Evolutionary conservation across 1,139 yeast species (phyloP).

Genomic region (Scheffersomyces lignicola): DNA sequence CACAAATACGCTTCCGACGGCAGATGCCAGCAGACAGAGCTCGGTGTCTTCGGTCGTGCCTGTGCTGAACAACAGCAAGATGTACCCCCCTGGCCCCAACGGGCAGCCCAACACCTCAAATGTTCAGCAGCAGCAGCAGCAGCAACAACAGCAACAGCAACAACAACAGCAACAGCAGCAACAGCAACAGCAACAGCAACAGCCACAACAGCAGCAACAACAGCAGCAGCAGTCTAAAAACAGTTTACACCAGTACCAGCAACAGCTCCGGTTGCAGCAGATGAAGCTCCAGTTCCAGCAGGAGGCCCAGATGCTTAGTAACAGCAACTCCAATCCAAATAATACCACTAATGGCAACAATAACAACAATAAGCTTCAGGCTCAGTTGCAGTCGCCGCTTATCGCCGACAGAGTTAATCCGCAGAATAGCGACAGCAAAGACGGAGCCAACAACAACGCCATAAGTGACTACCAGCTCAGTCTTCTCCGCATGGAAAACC

Average conservation of each 20-base stretch:
- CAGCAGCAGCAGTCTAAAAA: slow-evolving; percentile 10
- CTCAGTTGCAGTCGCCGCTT: slow-evolving; percentile 8
- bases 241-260: slow-evolving; percentile 10
- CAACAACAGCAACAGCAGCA: slow-evolving; percentile 15
- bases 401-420: slow-evolving; percentile 5
- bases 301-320: slow-evolving; percentile 9
- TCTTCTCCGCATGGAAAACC: slow-evolving; percentile 26
- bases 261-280: slow-evolving; percentile 12
- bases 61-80: slow-evolving; percentile 4
- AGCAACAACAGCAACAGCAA: slow-evolving; percentile 15
- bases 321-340: slow-evolving; percentile 1
- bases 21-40: not conserved
- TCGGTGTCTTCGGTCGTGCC: slow-evolving; percentile 2
- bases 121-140: slow-evolving; percentile 18
- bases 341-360: not conserved
- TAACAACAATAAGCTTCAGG: not conserved
- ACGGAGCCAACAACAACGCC: slow-evolving; percentile 13
- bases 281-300: slow-evolving; percentile 15
- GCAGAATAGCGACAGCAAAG: slow-evolving; percentile 6
- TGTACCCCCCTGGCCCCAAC: slow-evolving; percentile 10
- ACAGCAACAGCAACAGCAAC: slow-evolving; percentile 18
- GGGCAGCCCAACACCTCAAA: slow-evolving; percentile 14
- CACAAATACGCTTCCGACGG: not conserved
- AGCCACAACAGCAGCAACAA: slow-evolving; percentile 14
- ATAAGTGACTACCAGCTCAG: slow-evolving; percentile 27